phyloP scores from a whole-genome alignment of 306 rosid genomes.

The Rosa chinensis region DNA sequence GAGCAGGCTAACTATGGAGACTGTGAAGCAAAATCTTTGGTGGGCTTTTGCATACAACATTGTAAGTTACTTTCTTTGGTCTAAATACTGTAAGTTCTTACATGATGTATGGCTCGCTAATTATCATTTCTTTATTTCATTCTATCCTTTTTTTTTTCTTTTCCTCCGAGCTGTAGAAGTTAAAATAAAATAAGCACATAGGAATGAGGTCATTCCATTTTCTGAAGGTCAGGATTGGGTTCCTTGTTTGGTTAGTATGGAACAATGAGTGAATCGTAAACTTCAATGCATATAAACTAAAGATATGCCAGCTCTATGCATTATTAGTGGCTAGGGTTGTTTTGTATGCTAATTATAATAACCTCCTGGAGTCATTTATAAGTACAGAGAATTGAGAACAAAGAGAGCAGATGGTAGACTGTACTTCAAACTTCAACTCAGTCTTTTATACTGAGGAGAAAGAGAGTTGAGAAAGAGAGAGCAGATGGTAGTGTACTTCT shows the following conservation, averaged over 20 bases:
- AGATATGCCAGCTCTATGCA: background rate
- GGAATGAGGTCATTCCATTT: background rate
- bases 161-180: background rate
- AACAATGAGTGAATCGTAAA: background rate
- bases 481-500: background rate
- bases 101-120: background rate
- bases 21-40: conserved; percentile 94
- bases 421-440: background rate
- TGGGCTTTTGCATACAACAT: conserved; percentile 96
- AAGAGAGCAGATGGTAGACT: background rate
- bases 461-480: background rate
- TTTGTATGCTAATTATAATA: background rate
- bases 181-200: background rate
- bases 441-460: background rate
- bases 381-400: background rate
- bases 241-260: background rate
- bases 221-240: background rate
- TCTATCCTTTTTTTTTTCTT: background rate
- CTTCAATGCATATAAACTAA: background rate
- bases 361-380: background rate
- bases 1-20: conserved; percentile 88
- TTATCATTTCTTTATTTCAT: background rate
- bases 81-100: background rate
- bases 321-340: background rate
- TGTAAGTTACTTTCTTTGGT: conserved; percentile 42